Conservation (phyloP, 2,329 filamentous ascomycete genomes). For the Aspergillus sp. region DNA sequence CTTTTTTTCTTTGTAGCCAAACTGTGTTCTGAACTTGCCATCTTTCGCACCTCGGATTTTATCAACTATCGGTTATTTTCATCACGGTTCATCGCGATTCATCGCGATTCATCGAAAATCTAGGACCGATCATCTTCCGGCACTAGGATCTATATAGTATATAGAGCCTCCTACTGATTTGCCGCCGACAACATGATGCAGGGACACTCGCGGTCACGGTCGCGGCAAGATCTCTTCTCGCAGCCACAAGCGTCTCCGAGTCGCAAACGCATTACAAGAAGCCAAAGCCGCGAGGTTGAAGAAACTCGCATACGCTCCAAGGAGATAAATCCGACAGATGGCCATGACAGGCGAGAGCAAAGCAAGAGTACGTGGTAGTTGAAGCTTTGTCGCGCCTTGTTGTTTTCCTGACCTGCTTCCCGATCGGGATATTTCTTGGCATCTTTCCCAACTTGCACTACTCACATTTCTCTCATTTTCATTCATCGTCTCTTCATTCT, state of each 20-base stretch:
- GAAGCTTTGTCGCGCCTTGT: neutral
- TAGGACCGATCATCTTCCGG: neutral
- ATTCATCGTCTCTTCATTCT: neutral
- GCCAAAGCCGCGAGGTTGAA: slow-evolving; percentile 38
- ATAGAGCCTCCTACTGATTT: neutral
- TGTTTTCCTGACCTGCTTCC: neutral
- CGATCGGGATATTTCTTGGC: neutral
- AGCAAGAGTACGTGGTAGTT: slow-evolving; percentile 6
- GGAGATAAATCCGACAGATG: neutral
- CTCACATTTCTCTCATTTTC: neutral
- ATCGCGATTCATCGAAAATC: neutral
- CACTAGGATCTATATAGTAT: neutral
- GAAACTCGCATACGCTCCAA: neutral
- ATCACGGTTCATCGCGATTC: neutral
- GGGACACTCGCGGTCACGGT: slow-evolving; percentile 1
- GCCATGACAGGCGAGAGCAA: slow-evolving; percentile 3
- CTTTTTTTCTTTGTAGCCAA: neutral
- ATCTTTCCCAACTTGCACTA: no score
- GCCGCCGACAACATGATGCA: slow-evolving; percentile 4
- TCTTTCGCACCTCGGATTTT: neutral
- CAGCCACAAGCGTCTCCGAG: neutral
- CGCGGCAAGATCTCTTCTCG: neutral
- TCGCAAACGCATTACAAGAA: slow-evolving; percentile 34
- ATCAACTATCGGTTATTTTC: neutral
- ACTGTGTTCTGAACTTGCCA: neutral